Conservation (phyloP, 306 rosid genomes). For the Vicia villosa region DNA sequence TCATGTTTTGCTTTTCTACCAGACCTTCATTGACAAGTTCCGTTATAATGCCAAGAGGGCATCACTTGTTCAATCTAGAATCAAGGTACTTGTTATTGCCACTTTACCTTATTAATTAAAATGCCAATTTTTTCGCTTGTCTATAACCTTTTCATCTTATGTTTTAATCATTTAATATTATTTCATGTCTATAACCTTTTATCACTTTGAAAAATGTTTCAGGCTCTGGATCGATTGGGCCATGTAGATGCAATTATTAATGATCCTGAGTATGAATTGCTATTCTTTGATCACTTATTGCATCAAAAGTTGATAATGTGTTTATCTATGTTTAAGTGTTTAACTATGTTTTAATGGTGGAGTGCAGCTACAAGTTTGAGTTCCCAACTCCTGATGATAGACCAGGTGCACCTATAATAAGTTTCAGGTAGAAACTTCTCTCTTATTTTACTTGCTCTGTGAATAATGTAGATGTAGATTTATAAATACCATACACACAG, state of each 20-base stretch:
- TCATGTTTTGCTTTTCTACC: constrained; percentile 42
- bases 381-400: constrained; percentile 99
- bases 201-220: constrained; percentile 35
- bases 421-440: constrained; percentile 72
- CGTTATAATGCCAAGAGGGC: constrained; percentile 99
- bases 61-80: constrained; percentile 98
- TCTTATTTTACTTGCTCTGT: constrained; percentile 20
- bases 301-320: not conserved
- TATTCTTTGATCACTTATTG: constrained; percentile 30
- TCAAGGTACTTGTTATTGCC: constrained; percentile 67
- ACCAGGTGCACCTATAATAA: constrained; percentile 98
- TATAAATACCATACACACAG: constrained; percentile 12
- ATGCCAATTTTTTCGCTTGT: too few relatives aligned
- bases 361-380: constrained; percentile 93
- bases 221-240: constrained; percentile 96
- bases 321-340: constrained; percentile 23
- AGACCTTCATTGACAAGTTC: constrained; percentile 96
- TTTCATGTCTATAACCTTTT: not conserved
- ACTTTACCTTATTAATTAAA: constrained; percentile 25
- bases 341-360: constrained; percentile 35
- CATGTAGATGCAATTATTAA: constrained; percentile 87
- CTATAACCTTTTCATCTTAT: constrained; percentile 20
- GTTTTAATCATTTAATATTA: constrained; percentile 24
- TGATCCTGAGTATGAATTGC: constrained; percentile 86
- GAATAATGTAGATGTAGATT: constrained; percentile 26